These are phyloP conservation scores for Zea mays DNA, from an alignment of 176 grass and related monocot species.

Conservation along the genomic window Zm-B73-REFERENCE-NAM-5.0 NC_050097.1:200908001-200908500, in stretches of 20 bases:
- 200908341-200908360: constrained; percentile 43
- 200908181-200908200: constrained; percentile 89
- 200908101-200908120: constrained; percentile 55
- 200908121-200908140: constrained; percentile 54
- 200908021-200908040: constrained; percentile 24
- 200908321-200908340: constrained; percentile 57
- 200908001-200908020: constrained; percentile 30
- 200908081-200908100: constrained; percentile 67
- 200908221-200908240: neutral
- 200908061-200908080: constrained; percentile 73
- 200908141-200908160: constrained; percentile 71
- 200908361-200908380: constrained; percentile 52
- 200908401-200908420: constrained; percentile 92
- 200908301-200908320: constrained; percentile 79
- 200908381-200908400: constrained; percentile 68
- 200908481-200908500: constrained; percentile 40
- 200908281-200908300: constrained; percentile 91
- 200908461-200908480: constrained; percentile 92
- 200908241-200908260: constrained; percentile 25
- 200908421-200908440: constrained; percentile 98
- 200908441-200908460: constrained; percentile 92
- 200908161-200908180: constrained; percentile 96
- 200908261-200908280: constrained; percentile 8
- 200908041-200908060: constrained; percentile 90
- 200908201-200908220: constrained; percentile 82